Base-by-base conservation (phyloP, 345 rosid species). In the Camelina hispida region DNA sequence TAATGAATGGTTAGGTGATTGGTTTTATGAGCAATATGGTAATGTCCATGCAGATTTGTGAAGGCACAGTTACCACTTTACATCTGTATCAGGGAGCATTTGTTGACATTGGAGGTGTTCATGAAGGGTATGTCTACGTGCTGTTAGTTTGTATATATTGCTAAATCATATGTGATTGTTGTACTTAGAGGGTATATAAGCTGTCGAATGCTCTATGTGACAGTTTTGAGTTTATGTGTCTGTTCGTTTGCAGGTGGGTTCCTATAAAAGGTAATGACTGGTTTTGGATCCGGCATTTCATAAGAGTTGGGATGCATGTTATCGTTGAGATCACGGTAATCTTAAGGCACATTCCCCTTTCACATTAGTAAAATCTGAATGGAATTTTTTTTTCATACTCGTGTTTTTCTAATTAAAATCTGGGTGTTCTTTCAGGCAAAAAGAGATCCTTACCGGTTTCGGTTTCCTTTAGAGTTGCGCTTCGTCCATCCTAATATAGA, bases 231-330 rank as follows among this genome's bases (percentile, higher is more conserved):
- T 37, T 47, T n/a, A 67, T 62, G 18, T 62, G 47, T 76, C 16
- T 72, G 3, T 54, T 73, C 44, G 67, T 72, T 78, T 65, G 77
- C 87, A 94, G 98, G 79, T 94, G 96, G 97, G 95, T 94, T 17
- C 97, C 96, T 11, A 90, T 94, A 46, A 90, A 86, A 85, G 86
- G 87, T 30, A 94, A 91, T 50, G 98, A 94, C 78, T 94, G 96
- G 98, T 94, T 76, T 86, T 94, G 98, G 98, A 85, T 94, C 67
- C 93, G 98, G 69, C 97, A 94, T 84, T 93, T 88, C 82, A 91
- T 94, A 68, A 90, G 85, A 86, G 96, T 94, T 53, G 97, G 97
- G 60, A 90, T 91, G 98, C 84, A 85, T 64, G 93, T 91, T 69
- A 74, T 94, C 53, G 98, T 94, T 47, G 98, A 94, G 82, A 85